phyloP scores from a whole-genome alignment of 495 filamentous ascomycete genomes.

The Daldinia loculata region DNA sequence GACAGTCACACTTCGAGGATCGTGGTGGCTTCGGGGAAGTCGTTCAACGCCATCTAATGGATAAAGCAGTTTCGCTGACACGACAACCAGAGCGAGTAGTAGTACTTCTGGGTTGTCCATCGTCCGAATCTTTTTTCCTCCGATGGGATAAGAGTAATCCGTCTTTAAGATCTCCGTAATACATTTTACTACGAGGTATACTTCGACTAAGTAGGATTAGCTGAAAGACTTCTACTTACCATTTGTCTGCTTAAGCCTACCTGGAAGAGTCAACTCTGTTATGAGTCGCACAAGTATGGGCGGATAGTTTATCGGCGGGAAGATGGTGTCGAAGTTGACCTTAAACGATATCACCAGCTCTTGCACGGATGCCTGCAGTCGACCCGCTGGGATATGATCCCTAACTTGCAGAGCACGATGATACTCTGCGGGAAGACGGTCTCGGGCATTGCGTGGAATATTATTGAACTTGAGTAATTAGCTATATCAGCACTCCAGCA shows the following conservation, averaged over 20 bases:
- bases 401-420: conserved; percentile 64
- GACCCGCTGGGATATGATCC: conserved; percentile 57
- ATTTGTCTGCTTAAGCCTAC: conserved; percentile 56
- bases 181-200: conserved; percentile 69
- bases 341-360: conserved; percentile 69
- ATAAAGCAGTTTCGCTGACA: conserved; percentile 80
- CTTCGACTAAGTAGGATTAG: conserved; percentile 63
- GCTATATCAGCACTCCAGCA: conserved; percentile 25
- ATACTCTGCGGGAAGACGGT: conserved; percentile 68
- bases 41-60: conserved; percentile 73
- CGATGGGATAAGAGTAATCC: conserved; percentile 63
- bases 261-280: conserved; percentile 76
- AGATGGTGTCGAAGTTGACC: conserved; percentile 70
- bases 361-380: conserved; percentile 70
- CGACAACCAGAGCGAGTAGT: conserved; percentile 74
- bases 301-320: conserved; percentile 76
- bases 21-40: conserved; percentile 61
- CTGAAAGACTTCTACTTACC: not conserved
- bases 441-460: conserved; percentile 72
- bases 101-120: conserved; percentile 74
- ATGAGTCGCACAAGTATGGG: conserved; percentile 74
- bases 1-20: conserved; percentile 68
- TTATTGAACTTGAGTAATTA: conserved; percentile 50
- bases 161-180: conserved; percentile 66
- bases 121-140: conserved; percentile 41